Conservation (phyloP, 2,329 filamentous ascomycete genomes). For the Coniochaeta sp. region DNA sequence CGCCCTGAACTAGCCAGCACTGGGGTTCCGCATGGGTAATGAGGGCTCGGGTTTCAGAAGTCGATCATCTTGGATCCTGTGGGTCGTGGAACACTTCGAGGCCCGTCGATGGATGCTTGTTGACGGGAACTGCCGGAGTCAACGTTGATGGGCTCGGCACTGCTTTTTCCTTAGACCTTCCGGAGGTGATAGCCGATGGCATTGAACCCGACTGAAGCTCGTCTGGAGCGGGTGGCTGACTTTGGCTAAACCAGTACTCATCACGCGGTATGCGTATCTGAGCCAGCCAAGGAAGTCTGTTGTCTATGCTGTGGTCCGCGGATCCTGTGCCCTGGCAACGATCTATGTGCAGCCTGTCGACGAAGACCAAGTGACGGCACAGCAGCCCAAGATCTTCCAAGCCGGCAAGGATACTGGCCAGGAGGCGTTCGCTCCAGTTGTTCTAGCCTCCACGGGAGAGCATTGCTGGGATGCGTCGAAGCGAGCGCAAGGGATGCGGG, state of each 20-base stretch:
- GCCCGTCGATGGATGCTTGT: not conserved
- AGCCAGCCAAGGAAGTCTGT: too few species aligned
- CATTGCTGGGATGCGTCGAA: not conserved
- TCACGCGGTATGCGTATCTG: too few species aligned
- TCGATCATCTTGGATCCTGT: slow-evolving; percentile 3
- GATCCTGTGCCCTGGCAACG: not conserved
- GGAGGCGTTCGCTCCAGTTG: not conserved
- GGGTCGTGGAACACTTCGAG: not conserved
- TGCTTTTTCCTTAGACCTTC: too few species aligned
- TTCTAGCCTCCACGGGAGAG: not conserved
- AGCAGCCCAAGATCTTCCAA: not conserved
- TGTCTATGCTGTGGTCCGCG: too few species aligned
- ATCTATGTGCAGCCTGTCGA: not conserved
- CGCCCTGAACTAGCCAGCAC: not conserved
- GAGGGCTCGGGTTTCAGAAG: slow-evolving; percentile 5
- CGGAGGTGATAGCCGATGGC: too few species aligned
- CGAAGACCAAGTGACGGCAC: not conserved
- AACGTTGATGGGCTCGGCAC: too few species aligned
- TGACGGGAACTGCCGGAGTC: not conserved
- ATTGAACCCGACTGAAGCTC: too few species aligned
- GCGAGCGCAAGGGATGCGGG: not conserved
- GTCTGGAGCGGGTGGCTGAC: too few species aligned
- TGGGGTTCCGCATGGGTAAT: not conserved
- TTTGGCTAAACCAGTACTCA: too few species aligned
- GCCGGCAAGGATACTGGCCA: not conserved